Base-by-base conservation (phyloP, 1,139 yeast species). In the Debaryomyces nepalensis region DNA sequence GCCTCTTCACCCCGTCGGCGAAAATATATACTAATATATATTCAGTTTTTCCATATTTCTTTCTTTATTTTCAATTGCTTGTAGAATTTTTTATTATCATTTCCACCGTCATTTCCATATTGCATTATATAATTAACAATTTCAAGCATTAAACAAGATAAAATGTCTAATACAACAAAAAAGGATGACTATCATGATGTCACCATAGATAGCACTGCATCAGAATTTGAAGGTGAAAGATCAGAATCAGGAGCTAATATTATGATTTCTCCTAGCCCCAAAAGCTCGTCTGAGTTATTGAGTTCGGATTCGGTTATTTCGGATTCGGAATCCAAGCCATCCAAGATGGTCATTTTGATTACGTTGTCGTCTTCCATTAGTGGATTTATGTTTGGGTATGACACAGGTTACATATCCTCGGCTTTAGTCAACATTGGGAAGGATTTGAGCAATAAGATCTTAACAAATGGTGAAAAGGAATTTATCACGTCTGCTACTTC, bases 331-430 rank as follows among this genome's bases (percentile, higher is more conserved):
- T 72, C 75, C 14, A 74, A 66, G 45, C 86, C 89, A 8, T 76
- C 91, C 11, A 68, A 73, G 8, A 66, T 87, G 58, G 87, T 90
- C 42, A 68, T 90, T 21, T 66, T 81, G 26, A 66, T 91, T 43
- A 87, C 96, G 0, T 70, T 85, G 42, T 82, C 88, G 11, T 84
- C 97, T 0, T 89, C 97, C 7, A 84, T 91, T 48, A 89, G 97
- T 2, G 98, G 98, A 4, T 90, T 90, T 64, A 82, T 91, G 89
- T 91, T 90, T 66, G 98, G 98, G 50, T 91, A 91, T 59, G 98
- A 91, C 63, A 91, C 98, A 0, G 98, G 97, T 47, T 91, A 91
- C 64, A 89, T 91, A 35, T 90, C 97, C 1, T 84, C 95, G 11
- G 97, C 97, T 0, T 73, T 91, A 56, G 96, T 90, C 12, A 82